Conservation (phyloP, 2,329 filamentous ascomycete genomes). For the Lojkania enalia region DNA sequence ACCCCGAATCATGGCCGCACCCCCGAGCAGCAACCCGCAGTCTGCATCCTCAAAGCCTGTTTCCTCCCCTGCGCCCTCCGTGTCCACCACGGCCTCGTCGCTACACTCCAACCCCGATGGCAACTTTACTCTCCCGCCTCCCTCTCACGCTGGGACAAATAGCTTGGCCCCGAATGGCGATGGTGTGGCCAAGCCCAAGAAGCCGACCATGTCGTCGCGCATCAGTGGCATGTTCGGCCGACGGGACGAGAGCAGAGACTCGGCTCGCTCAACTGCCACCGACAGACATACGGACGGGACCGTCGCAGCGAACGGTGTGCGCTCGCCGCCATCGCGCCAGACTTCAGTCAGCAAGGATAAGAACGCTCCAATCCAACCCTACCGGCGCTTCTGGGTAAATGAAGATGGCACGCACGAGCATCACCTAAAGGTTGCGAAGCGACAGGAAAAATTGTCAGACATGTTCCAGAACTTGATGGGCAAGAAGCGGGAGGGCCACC, state of each 20-base stretch:
- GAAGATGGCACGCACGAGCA: conserved; percentile 79
- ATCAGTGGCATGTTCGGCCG: conserved; percentile 46
- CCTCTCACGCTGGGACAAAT: conserved; percentile 29
- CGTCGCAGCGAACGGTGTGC: conserved; percentile 15
- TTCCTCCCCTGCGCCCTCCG: conserved; percentile 37
- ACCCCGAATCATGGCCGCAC: conserved; percentile 37
- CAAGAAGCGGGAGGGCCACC: conserved; percentile 73
- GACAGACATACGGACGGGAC: conserved; percentile 34
- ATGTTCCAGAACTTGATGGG: conserved; percentile 87
- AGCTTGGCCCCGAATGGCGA: conserved; percentile 38
- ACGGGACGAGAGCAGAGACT: conserved; percentile 35
- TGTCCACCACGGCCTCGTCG: conserved; percentile 44
- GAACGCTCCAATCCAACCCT: conserved; percentile 27
- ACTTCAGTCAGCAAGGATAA: conserved; percentile 36
- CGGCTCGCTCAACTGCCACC: conserved; percentile 20
- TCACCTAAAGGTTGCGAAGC: conserved; percentile 82
- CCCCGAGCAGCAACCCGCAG: conserved; percentile 31
- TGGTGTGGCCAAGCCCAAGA: conserved; percentile 40
- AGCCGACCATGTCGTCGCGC: conserved; percentile 49
- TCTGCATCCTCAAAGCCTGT: conserved; percentile 30
- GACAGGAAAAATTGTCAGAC: conserved; percentile 92
- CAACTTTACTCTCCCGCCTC: conserved; percentile 33
- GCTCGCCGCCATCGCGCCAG: conserved; percentile 35
- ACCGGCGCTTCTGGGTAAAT: conserved; percentile 59
- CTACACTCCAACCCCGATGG: conserved; percentile 43